Evolutionary conservation across 352 stramenopile species (phyloP).

Genomic region (Pythium chondricola): DNA sequence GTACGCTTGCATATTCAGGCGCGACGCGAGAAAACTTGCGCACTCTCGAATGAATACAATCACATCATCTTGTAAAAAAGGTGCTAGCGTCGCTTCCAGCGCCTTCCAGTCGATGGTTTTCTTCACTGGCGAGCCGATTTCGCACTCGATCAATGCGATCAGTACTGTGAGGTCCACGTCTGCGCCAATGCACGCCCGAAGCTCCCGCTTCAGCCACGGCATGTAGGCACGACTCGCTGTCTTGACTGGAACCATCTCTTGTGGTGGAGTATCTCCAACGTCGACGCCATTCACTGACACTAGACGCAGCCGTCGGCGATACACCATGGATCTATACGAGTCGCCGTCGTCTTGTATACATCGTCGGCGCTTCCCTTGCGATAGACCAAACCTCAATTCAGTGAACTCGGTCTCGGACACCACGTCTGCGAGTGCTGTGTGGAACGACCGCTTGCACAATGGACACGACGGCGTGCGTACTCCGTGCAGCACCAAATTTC

Average conservation of each 20-base stretch:
- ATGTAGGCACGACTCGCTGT: conserved; percentile 45
- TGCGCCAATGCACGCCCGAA: conserved; percentile 57
- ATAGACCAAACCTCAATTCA: conserved; percentile 35
- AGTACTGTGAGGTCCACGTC: conserved; percentile 65
- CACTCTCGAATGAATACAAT: conserved; percentile 54
- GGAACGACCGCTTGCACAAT: conserved; percentile 61
- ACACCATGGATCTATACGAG: conserved; percentile 48
- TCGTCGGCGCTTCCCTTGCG: conserved; percentile 7
- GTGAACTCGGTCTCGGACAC: conserved; percentile 58
- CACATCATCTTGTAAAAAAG: conserved; percentile 64
- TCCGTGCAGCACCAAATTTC: conserved; percentile 50
- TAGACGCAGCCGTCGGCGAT: conserved; percentile 43
- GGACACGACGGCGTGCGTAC: conserved; percentile 48
- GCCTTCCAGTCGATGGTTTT: conserved; percentile 15
- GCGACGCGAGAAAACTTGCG: conserved; percentile 54
- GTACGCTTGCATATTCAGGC: conserved; percentile 64
- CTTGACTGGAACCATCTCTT: conserved; percentile 28
- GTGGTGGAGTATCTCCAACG: conserved; percentile 3
- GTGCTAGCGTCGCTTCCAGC: conserved; percentile 38
- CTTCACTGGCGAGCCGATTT: conserved; percentile 36
- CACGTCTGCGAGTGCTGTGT: conserved; percentile 52
- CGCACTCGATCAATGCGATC: conserved; percentile 53
- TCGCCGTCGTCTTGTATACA: conserved; percentile 3
- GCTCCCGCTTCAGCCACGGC: conserved; percentile 51
- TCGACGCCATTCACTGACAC: conserved; percentile 33